phyloP scores from a whole-genome alignment of 345 rosid species.

The Euphorbia lathyris region DNA sequence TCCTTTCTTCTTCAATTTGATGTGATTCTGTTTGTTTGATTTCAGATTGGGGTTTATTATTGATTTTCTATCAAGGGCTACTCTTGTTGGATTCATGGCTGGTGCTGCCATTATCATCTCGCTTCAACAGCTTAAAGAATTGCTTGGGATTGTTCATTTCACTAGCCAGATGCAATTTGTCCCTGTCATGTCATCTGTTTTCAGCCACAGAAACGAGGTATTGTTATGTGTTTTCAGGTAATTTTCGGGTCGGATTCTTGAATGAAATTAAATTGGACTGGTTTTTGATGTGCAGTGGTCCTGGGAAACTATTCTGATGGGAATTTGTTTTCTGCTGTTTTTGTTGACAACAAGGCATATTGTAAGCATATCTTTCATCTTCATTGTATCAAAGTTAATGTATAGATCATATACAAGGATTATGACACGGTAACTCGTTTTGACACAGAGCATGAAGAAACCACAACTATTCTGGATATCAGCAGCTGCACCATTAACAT shows the following conservation, averaged over 20 bases:
- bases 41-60: slow-evolving; percentile 90
- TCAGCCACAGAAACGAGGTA: slow-evolving; percentile 62
- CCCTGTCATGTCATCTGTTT: slow-evolving; percentile 67
- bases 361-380: too few relatives aligned
- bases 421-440: background rate
- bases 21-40: background rate
- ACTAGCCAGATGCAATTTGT: slow-evolving; percentile 80
- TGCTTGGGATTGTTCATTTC: slow-evolving; percentile 94
- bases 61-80: slow-evolving; percentile 96
- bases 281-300: slow-evolving; percentile 71
- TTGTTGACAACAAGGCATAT: slow-evolving; percentile 72
- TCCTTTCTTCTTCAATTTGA: slow-evolving; percentile 1
- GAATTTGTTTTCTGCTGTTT: slow-evolving; percentile 61
- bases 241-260: background rate
- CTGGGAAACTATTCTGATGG: slow-evolving; percentile 80
- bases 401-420: background rate
- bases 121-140: slow-evolving; percentile 86
- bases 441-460: slow-evolving; percentile 65
- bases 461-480: slow-evolving; percentile 96
- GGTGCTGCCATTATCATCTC: slow-evolving; percentile 96
- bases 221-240: too few relatives aligned
- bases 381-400: too few relatives aligned
- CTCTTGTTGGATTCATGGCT: slow-evolving; percentile 92
- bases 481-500: slow-evolving; percentile 85
- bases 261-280: background rate